phyloP scores from a whole-genome alignment of 306 rosid genomes.

The Acacia melanoxylon region DNA sequence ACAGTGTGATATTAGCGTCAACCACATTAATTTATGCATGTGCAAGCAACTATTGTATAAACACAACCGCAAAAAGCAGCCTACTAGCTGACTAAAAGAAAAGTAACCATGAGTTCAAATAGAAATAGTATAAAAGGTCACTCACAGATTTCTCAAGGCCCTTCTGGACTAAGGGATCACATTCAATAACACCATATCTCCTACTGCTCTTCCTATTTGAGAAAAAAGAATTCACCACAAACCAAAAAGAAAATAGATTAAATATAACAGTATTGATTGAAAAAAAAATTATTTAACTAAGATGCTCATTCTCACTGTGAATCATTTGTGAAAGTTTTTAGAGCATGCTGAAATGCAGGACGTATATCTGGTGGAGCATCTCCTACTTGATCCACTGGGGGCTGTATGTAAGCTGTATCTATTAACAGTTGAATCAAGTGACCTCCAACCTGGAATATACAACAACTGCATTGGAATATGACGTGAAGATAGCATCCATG shows the following conservation, averaged over 20 bases:
- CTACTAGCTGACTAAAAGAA: constrained; percentile 14
- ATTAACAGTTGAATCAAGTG: constrained; percentile 69
- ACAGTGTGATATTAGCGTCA: constrained; percentile 27
- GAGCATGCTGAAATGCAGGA: constrained; percentile 82
- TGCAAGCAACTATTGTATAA: constrained; percentile 13
- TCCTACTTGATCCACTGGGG: constrained; percentile 70
- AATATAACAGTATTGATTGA: constrained; percentile 9
- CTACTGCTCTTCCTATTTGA: constrained; percentile 60
- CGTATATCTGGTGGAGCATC: constrained; percentile 78
- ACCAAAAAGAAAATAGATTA: constrained; percentile 6
- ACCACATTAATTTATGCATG: constrained; percentile 21
- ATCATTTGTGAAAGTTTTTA: constrained; percentile 53
- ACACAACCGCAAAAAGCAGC: constrained; percentile 17
- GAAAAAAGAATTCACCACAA: constrained; percentile 24
- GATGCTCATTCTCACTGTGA: constrained; percentile 54
- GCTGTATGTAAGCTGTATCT: constrained; percentile 90
- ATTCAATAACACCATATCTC: constrained; percentile 92
- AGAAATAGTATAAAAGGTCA: constrained; percentile 26
- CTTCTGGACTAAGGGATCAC: constrained; percentile 68
- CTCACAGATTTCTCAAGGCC: constrained; percentile 92
- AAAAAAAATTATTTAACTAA: constrained; percentile 18
- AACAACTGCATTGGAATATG: constrained; percentile 28
- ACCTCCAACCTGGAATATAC: constrained; percentile 71
- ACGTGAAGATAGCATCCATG: constrained; percentile 7
- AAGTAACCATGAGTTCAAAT: constrained; percentile 8